Evolutionary conservation across 1,284 basidiomycete genomes (phyloP).

Genomic region (Ustilago shanxiensis): DNA sequence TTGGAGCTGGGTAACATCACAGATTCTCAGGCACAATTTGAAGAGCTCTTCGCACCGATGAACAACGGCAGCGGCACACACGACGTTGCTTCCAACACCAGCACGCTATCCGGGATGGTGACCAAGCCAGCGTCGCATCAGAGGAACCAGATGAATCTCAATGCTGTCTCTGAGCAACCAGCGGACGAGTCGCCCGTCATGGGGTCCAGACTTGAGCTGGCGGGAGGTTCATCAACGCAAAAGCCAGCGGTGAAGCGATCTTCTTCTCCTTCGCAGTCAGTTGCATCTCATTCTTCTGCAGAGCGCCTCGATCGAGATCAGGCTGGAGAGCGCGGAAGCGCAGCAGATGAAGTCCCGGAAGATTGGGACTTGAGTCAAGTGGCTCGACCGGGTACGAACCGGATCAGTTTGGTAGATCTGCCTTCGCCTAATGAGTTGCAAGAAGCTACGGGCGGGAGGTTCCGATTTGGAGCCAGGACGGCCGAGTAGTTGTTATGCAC

Average conservation of each 20-base stretch:
- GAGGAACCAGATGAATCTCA: conserved; percentile 49
- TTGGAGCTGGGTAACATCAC: conserved; percentile 34
- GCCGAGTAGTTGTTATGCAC: not conserved
- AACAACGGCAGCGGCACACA: conserved; percentile 10
- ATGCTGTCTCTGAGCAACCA: conserved; percentile 46
- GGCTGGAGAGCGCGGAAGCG: not conserved
- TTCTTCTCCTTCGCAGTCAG: conserved; percentile 13
- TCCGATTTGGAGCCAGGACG: conserved; percentile 26
- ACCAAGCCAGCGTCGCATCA: conserved; percentile 52
- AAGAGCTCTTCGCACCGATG: conserved; percentile 43
- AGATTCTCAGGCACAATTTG: conserved; percentile 44
- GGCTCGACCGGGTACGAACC: conserved; percentile 31
- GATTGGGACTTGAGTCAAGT: conserved; percentile 47
- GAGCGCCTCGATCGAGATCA: not conserved
- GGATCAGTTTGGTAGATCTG: conserved; percentile 48
- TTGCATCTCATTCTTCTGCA: conserved; percentile 15
- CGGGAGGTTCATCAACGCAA: not conserved
- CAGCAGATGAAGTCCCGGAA: conserved; percentile 38
- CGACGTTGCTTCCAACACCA: conserved; percentile 12
- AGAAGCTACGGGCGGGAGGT: conserved; percentile 43
- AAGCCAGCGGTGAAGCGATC: not conserved
- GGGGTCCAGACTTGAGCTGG: conserved; percentile 17
- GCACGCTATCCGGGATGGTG: conserved; percentile 20
- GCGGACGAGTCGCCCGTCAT: conserved; percentile 49
- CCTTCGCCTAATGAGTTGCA: conserved; percentile 48